Base-by-base conservation (phyloP, 1,284 basidiomycete genomes). In the Apiotrichum sp. region DNA sequence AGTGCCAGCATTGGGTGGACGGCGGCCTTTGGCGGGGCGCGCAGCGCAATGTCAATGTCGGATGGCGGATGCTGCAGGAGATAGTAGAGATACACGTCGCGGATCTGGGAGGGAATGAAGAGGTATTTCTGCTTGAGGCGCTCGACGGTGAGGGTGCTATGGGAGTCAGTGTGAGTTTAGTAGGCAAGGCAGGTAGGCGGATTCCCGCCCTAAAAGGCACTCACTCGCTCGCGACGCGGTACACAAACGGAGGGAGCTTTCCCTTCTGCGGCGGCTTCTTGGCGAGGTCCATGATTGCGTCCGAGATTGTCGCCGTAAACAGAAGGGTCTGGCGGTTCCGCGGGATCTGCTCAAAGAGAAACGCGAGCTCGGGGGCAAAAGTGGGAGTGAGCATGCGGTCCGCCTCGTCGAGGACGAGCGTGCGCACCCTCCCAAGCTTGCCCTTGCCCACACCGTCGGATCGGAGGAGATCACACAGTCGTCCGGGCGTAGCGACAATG, bases 381-480 rank as follows among this genome's bases (percentile, higher is more conserved):
- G 92, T 93, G 0, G 88, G 80, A 1, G 91, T 92, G 38, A 99
- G 80, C 45, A 99, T 79, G 33, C 95, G 81, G 78, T 99, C 96
- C 0, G 96, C 96, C 78, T 98, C 95, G 74, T 98, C 95, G 5
- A 98, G 81, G 2, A 97, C 93, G 69, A 98, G 75, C 62, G 90
- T 93, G 67, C 87, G 88, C 61, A 96, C 83, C 63, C 90, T 79
- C 3, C 86, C 85, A 6, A 99, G 77, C 70, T 88, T 35, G 87
- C 89, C 93, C 64, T 88, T 86, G 3, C 84, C 86, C 16, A 60
- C 62, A n/a, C 77, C 74, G 52, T 84, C 86, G 62, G 88, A 92
- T 61, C 83, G 82, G 39, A 98, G 77, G 65, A 95, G 85, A 74
- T 99, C 96, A 3, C 93, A 91, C 10, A 99, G 84, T 10, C 96